These are phyloP conservation scores for Pestalotiopsis sp. DNA, from an alignment of 2,329 filamentous ascomycete species.

Conservation along the genomic window DNA sequence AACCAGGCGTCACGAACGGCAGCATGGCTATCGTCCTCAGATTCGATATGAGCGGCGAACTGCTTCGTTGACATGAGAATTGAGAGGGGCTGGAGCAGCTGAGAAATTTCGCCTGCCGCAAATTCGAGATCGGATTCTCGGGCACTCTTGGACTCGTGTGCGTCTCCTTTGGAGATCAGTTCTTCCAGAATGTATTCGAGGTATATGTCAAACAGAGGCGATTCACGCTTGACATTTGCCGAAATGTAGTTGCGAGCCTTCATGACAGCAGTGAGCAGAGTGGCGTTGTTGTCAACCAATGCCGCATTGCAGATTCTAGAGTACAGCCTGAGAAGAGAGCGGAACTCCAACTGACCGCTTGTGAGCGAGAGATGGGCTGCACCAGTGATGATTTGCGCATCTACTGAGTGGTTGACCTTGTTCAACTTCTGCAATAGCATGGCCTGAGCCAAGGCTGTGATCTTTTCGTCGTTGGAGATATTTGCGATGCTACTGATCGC, in stretches of 20 bases:
- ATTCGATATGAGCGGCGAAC: constrained; percentile 44
- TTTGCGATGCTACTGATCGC: constrained; percentile 90
- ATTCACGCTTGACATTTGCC: constrained; percentile 65
- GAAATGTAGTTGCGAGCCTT: constrained; percentile 82
- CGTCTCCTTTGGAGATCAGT: constrained; percentile 89
- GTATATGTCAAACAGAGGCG: constrained; percentile 81
- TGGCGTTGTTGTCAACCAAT: constrained; percentile 67
- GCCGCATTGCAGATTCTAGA: constrained; percentile 75
- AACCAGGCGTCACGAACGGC: constrained; percentile 94
- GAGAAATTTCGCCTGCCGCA: constrained; percentile 83
- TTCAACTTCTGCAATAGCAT: constrained; percentile 97
- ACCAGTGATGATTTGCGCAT: constrained; percentile 83
- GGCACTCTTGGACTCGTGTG: constrained; percentile 72
- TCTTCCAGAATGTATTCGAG: constrained; percentile 81
- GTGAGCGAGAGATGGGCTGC: constrained; percentile 76
- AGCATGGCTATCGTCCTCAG: constrained; percentile 70
- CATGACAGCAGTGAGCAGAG: constrained; percentile 74
- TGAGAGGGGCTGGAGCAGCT: constrained; percentile 86
- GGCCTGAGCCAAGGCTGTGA: constrained; percentile 88
- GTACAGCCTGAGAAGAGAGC: constrained; percentile 83
- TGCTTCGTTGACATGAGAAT: constrained; percentile 74
- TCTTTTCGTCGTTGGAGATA: constrained; percentile 83
- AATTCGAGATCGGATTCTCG: constrained; percentile 80
- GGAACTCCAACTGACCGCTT: constrained; percentile 81
- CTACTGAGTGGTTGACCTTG: constrained; percentile 78